Evolutionary conservation across 148 eudicot species (phyloP), one percentile per base, ranked within the genome.

Genomic region (Camellia sinensis): DNA sequence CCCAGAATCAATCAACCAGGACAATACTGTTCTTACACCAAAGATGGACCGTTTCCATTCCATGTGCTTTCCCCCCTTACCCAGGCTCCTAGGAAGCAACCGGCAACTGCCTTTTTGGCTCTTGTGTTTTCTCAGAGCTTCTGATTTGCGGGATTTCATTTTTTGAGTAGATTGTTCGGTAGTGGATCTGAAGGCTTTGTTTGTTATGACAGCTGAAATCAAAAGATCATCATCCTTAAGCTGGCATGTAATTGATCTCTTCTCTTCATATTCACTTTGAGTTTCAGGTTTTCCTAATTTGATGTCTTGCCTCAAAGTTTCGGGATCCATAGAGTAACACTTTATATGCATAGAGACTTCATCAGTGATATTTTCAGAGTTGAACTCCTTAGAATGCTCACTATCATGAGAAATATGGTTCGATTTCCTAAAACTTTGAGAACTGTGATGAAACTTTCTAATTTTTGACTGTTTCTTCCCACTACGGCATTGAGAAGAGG

Each of bases 21-120:
- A 93, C 69, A 96, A 82, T 22, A 96, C 89, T 3, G 94, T 96
- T 85, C 97, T 88, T 75, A 74, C 81, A 61, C 88, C 86, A 60
- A 79, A 50, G 70, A 80, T 61, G 18, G 90, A 76, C 90, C 94
- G 92, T 78, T 88, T 90, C 50, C 83, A 87, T 73, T 91, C 93
- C 18, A 76, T 80, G 63, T 87, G 88, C 21, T 85, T 89, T 40
- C 88, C 91, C 17, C 93, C 92, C 80, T 88, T 91, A 68, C 87
- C 89, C 81, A 86, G 61, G 79, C 91, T 83, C 78, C 92, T 87
- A 22, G 88, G 92, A 81, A 91, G 97, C 87, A 96, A 87, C 90
- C 90, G 89, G 85, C 98, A 96, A 77, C 92, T 82, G 63, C 95
- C 90, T 87, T 91, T 95, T 74, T 83, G 87, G 78, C 83, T 88